These are phyloP conservation scores for Blastobotrys elegans DNA, from an alignment of 1,139 yeast species.

Conservation along the genomic window DNA sequence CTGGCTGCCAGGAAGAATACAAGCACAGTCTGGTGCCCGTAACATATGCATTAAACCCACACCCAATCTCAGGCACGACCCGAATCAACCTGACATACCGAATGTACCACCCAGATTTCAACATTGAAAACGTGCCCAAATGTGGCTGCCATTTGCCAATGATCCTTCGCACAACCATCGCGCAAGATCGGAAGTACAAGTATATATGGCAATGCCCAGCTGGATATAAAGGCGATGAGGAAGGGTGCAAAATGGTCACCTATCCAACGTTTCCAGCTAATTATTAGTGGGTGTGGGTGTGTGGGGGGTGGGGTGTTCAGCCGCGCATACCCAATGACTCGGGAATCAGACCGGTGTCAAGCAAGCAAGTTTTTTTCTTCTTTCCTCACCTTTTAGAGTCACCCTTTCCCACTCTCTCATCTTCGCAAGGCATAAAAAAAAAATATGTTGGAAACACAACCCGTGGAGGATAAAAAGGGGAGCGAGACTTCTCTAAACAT, in stretches of 20 bases:
- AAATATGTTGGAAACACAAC: slow-evolving; percentile 1
- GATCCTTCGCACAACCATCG: slow-evolving; percentile 37
- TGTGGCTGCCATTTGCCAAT: slow-evolving; percentile 47
- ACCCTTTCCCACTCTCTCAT: background rate
- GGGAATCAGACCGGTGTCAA: background rate
- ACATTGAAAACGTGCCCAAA: slow-evolving; percentile 39
- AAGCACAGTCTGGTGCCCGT: slow-evolving; percentile 52
- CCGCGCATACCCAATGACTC: no score
- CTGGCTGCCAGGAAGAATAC: slow-evolving; percentile 69
- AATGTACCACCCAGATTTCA: slow-evolving; percentile 40
- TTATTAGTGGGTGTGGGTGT: slow-evolving; percentile 1
- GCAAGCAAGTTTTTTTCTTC: no score
- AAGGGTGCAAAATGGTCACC: slow-evolving; percentile 19
- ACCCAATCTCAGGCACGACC: slow-evolving; percentile 45
- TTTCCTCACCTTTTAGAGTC: background rate
- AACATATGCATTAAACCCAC: slow-evolving; percentile 34
- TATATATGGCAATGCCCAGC: slow-evolving; percentile 44
- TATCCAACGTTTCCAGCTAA: slow-evolving; percentile 15
- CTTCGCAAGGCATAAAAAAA: background rate
- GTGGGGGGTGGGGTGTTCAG: no score
- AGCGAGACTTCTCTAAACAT: background rate
- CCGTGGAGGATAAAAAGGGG: background rate
- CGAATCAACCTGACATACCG: slow-evolving; percentile 65
- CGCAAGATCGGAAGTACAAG: slow-evolving; percentile 17
- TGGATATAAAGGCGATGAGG: slow-evolving; percentile 6